Conservation (phyloP, 2,329 filamentous ascomycete genomes). For the Paecilomyces fulvus region DNA sequence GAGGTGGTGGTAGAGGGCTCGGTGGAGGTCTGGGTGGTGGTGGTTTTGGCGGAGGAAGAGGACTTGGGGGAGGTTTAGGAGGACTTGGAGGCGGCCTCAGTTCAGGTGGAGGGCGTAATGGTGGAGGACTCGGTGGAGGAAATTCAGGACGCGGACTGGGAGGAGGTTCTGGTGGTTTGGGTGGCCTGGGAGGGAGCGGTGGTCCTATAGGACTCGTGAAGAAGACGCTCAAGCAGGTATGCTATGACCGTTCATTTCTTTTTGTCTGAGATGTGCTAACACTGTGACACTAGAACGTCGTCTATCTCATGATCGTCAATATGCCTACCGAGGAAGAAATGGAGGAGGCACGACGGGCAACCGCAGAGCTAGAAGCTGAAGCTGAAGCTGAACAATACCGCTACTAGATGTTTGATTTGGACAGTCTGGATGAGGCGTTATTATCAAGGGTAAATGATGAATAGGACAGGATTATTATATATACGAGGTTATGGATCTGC, state of each 20-base stretch:
- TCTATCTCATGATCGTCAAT: conserved; percentile 46
- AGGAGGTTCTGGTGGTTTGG: neutral
- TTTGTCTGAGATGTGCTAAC: neutral
- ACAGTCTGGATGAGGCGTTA: too few species aligned
- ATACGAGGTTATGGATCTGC: too few species aligned
- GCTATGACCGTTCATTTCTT: neutral
- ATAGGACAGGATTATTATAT: too few species aligned
- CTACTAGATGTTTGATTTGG: too few species aligned
- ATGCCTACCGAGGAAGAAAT: conserved; percentile 40
- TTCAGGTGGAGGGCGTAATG: conserved; percentile 2
- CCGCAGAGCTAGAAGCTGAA: neutral
- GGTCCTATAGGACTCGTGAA: conserved; percentile 10
- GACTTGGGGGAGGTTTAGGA: neutral
- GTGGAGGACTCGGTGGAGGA: neutral
- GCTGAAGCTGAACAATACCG: neutral
- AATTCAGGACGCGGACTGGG: neutral
- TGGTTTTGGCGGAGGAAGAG: neutral
- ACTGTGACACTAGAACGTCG: conserved; percentile 31
- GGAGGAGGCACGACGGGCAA: conserved; percentile 1
- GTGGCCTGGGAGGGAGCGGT: neutral
- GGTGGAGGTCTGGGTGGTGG: neutral
- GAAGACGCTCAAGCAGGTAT: conserved; percentile 23
- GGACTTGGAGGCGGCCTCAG: neutral
- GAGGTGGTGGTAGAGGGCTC: neutral
- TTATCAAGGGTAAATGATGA: too few species aligned